Base-by-base conservation (phyloP, 495 filamentous ascomycete species). In the Thermothielavioides terrestris region DNA sequence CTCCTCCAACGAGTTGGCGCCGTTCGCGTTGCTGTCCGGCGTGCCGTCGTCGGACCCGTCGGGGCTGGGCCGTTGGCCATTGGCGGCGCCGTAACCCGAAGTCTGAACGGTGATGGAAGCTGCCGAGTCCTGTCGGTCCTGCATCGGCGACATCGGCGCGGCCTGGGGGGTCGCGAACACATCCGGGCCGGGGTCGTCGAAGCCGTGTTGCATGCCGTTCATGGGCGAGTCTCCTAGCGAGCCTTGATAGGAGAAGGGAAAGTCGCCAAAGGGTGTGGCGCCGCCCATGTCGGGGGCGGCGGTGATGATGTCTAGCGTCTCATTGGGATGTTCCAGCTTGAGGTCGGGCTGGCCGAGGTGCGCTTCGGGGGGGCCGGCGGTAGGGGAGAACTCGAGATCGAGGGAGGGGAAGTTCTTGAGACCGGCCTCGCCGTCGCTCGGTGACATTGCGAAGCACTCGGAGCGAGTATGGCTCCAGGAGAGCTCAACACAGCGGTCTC, bases 11-110 rank as follows among this genome's bases (percentile, higher is more conserved):
- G 65, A 67, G 53, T 74, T 70, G 14, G 59, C 70, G 39, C 68
- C 66, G 39, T 70, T 70, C 25, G 54, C 57, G 46, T 66, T 71
- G 56, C 75, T 77, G 21, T 65, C 65, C 18, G 68, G 74, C 39
- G 69, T 73, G 43, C 64, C 72, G n/a, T 71, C 68, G 15, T 77
- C 74, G 5, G 75, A 76, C 0, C 49, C 67, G 30, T 71, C 69
- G 6, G 71, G 61, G 45, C 65, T 72, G 14, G 41, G 57, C 23
- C 68, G 55, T 25, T 63, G 62, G 7, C 49, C 56, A 20, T 32
- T 42, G n/a, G 20, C 30, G 32, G 43, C 47, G 34, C 42, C 41
- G 32, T 63, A 65, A 15, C 40, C 56, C 1, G 62, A 55, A 2
- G 56, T 57, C 26, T 61, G 66, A 27, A 65, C 63, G 20, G 60